Evolutionary conservation across 2,329 filamentous ascomycete genomes (phyloP), one percentile per base, ranked within the genome.

Genomic region (Monilinia aucupariae): DNA sequence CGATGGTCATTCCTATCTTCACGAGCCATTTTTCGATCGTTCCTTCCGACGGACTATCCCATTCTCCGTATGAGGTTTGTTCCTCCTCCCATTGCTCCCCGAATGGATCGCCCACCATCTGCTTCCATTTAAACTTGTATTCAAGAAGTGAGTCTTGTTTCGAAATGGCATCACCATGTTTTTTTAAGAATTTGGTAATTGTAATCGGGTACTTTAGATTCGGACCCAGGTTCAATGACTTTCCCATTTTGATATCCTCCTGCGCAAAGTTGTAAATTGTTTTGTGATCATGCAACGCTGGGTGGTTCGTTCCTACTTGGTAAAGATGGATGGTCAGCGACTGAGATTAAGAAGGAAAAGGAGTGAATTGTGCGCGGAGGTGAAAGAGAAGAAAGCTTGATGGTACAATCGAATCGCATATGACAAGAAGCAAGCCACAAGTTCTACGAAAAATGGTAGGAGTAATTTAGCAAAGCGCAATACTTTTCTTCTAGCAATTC

Each of bases 141-240:
- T 90, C 85, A 74, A 99, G 87, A 62, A 97, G 82, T 62, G 86
- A 82, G 71, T 92, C 89, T 72, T 91, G 82, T 75, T 89, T 89
- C 71, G 85, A 82, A 72, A 99, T 84, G 66, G 82, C 74, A 71
- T 96, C 91, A 75, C 90, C 89, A 25, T 85, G 83, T 68, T 81
- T 79, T 76, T 91, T 92, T 69, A 93, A 83, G 65, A 97, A 82
- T 76, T 91, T 89, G 71, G 87, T 92, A 76, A 99, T 88, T 70
- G 89, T 96, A 77, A 97, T 92, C 71, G 94, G 94, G 77, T 97
- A 99, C 76, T 89, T 89, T 70, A 97, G 85, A 76, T 84, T 81
- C 70, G 80, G 76, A 72, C 84, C 84, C 63, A 86, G 73, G 62
- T 76, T 78, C 63, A 87, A 74, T 65, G 73, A 75, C 69, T 81